These are phyloP conservation scores for Backusella parvicylindrica DNA, from an alignment of 192 early-diverging fungal genomes.

Conservation along the genomic window DNA sequence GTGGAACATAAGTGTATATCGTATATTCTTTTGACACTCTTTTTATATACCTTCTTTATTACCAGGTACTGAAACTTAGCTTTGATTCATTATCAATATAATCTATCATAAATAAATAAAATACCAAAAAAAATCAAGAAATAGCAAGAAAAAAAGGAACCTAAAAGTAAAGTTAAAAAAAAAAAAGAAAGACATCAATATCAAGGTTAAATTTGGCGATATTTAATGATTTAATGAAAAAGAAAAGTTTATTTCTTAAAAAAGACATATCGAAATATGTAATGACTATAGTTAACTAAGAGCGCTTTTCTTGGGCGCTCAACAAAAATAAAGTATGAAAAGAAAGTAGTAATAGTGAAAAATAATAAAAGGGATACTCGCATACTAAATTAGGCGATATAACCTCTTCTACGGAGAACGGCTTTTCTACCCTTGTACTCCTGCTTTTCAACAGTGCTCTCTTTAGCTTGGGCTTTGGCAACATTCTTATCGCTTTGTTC, in stretches of 20 bases:
- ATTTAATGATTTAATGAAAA: background rate
- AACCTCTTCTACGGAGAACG: background rate
- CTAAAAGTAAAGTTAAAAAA: background rate
- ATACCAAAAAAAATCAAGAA: background rate
- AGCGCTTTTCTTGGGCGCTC: constrained; percentile 4
- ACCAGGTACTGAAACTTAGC: background rate
- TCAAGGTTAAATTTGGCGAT: background rate
- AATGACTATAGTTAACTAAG: constrained; percentile 4
- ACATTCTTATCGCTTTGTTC: background rate
- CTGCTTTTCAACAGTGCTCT: constrained; percentile 3
- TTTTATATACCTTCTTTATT: background rate
- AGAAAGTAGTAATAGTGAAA: background rate
- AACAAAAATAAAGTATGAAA: background rate
- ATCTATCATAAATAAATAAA: background rate
- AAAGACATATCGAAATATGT: background rate
- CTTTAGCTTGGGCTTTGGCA: background rate
- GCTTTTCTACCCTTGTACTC: constrained; percentile 4
- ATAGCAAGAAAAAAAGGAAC: background rate
- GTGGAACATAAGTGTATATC: too few species aligned
- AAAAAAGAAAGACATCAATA: background rate
- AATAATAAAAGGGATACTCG: background rate
- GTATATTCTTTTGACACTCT: background rate
- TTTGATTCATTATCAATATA: background rate
- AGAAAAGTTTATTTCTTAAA: constrained; percentile 2
- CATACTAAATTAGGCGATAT: constrained; percentile 2